Percentiles rank a stretch among this genome's conserved stretches.
phyloP scores from a whole-genome alignment of 2,329 filamentous ascomycete species.

The Massarina eburnea region DNA sequence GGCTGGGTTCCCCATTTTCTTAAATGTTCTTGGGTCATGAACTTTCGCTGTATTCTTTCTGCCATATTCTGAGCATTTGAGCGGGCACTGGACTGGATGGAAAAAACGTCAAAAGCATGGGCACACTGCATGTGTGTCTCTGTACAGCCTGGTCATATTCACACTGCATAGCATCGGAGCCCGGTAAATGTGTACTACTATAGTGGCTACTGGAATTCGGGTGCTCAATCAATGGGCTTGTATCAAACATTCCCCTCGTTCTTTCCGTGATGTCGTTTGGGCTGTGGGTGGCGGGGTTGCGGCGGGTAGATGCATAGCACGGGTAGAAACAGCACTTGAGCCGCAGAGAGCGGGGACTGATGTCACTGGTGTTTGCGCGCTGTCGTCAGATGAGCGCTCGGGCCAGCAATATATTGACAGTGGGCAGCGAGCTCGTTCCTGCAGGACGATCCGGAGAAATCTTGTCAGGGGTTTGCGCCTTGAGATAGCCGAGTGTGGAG shows the following conservation, averaged over 20 bases:
- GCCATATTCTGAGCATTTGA: constrained; percentile 23
- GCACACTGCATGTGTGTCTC: constrained; percentile 16
- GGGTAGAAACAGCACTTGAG: too few species aligned
- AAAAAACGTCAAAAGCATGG: constrained; percentile 26
- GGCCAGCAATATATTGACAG: constrained; percentile 12
- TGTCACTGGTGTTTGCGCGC: too few species aligned
- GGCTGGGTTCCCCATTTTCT: constrained; percentile 12
- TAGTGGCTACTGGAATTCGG: constrained; percentile 27
- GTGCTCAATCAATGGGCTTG: constrained; percentile 28
- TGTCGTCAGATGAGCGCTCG: constrained; percentile 2
- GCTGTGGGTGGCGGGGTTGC: background rate
- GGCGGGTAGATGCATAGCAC: background rate
- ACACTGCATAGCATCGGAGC: constrained; percentile 44
- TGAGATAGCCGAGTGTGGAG: constrained; percentile 31
- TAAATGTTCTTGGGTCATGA: constrained; percentile 12
- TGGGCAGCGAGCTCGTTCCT: constrained; percentile 13
- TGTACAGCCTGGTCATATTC: constrained; percentile 33
- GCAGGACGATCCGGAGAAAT: constrained; percentile 28
- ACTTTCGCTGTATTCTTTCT: constrained; percentile 10
- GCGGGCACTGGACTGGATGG: constrained; percentile 14
- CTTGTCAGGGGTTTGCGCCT: constrained; percentile 24
- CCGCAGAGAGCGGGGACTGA: too few species aligned
- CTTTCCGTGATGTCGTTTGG: background rate
- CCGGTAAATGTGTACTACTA: constrained; percentile 37
- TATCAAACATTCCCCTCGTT: constrained; percentile 12